A percentile compares a stretch with the other conserved stretches of the same genome.
Evolutionary conservation across 139 green algal genomes (phyloP).

Genomic region (Volvox africanus): DNA sequence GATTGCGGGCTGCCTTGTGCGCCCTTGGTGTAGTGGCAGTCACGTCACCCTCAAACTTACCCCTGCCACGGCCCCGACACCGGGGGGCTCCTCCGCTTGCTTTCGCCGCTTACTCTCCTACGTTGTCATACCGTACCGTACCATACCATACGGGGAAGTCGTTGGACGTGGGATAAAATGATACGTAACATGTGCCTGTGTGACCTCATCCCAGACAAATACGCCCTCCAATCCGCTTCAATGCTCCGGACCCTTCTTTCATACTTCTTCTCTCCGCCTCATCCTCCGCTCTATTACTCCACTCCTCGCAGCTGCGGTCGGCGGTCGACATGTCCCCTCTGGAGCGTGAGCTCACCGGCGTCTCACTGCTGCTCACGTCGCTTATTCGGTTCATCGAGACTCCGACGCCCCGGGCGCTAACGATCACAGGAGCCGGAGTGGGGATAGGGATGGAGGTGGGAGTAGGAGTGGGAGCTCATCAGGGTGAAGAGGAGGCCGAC

Average conservation of each 20-base stretch:
- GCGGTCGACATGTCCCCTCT: neutral
- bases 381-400: neutral
- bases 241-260: too few relatives aligned
- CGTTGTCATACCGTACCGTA: neutral
- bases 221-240: neutral
- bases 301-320: neutral
- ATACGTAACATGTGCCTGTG: too few relatives aligned
- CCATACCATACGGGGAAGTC: neutral
- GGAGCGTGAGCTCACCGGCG: conserved; percentile 14
- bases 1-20: too few relatives aligned
- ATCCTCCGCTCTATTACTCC: too few relatives aligned
- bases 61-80: too few relatives aligned
- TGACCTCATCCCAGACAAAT: neutral
- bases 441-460: neutral
- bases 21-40: too few relatives aligned
- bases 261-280: neutral
- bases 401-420: neutral
- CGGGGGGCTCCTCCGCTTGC: too few relatives aligned
- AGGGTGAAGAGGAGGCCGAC: neutral
- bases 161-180: too few relatives aligned
- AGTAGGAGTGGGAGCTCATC: neutral
- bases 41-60: too few relatives aligned
- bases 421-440: neutral
- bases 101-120: neutral
- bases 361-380: neutral